Percentiles rank a stretch among this genome's conserved stretches.
Evolutionary conservation across 345 rosid genomes (phyloP).

Genomic region (Lepidium didymum): DNA sequence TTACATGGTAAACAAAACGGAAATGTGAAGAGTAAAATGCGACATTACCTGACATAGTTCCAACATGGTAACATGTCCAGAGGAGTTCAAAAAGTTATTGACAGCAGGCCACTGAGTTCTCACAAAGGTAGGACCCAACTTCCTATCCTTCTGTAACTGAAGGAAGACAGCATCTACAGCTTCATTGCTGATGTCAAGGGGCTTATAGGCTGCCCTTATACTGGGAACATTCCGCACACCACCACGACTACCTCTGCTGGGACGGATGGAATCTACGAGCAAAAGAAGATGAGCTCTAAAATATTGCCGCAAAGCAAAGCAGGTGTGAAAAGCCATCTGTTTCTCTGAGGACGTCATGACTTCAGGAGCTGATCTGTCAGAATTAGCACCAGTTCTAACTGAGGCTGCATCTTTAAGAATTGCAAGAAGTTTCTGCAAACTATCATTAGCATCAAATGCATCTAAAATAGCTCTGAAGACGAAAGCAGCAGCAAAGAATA

Average conservation of each 20-base stretch:
- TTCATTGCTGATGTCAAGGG: conserved; percentile 95
- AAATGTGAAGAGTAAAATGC: background rate
- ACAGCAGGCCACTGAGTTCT: conserved; percentile 84
- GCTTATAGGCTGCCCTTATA: conserved; percentile 87
- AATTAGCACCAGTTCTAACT: conserved; percentile 83
- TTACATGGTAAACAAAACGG: conserved; percentile 1
- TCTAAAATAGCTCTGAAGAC: conserved; percentile 93
- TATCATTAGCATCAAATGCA: conserved; percentile 92
- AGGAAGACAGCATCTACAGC: conserved; percentile 84
- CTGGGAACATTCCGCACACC: conserved; percentile 63
- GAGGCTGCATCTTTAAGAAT: conserved; percentile 78
- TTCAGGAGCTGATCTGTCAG: conserved; percentile 80
- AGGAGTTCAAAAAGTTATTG: conserved; percentile 60
- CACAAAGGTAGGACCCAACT: conserved; percentile 88
- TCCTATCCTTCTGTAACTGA: conserved; percentile 95
- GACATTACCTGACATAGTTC: conserved; percentile 85
- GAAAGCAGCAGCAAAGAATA: conserved; percentile 93
- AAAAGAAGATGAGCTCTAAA: conserved; percentile 93
- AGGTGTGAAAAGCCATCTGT: conserved; percentile 91
- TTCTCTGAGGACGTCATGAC: conserved; percentile 88
- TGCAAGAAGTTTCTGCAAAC: conserved; percentile 72
- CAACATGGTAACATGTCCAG: conserved; percentile 87
- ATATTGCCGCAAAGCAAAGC: conserved; percentile 94
- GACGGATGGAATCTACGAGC: conserved; percentile 88
- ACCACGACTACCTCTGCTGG: conserved; percentile 67